These are phyloP conservation scores for Gossypium lobatum DNA, from an alignment of 441 rosid species.

Conservation along the genomic window DNA sequence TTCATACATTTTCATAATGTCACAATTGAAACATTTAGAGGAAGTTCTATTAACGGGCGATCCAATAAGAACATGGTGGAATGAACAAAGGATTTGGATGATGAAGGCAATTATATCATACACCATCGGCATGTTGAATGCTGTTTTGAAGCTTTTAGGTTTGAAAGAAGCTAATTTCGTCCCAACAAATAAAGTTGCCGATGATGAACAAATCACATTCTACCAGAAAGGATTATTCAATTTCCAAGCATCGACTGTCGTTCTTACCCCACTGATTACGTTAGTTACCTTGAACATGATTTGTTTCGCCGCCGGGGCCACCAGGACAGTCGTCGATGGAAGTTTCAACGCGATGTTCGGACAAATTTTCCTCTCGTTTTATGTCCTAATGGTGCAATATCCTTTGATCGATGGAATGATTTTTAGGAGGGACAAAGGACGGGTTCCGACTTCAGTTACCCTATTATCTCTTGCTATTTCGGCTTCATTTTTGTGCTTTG, in stretches of 20 bases:
- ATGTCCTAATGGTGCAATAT: constrained; percentile 21
- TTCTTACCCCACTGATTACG: constrained; percentile 24
- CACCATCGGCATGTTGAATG: constrained; percentile 21
- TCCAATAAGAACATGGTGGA: constrained; percentile 17
- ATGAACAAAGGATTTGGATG: constrained; percentile 24
- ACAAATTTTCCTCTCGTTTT: constrained; percentile 27
- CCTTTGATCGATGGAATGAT: constrained; percentile 37
- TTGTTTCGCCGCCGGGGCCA: constrained; percentile 25
- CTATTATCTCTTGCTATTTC: constrained; percentile 18
- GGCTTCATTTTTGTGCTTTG: constrained; percentile 18
- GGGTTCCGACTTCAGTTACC: constrained; percentile 20
- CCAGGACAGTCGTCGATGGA: constrained; percentile 11
- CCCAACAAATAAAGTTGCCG: constrained; percentile 24
- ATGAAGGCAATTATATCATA: constrained; percentile 24
- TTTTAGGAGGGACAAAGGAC: constrained; percentile 28
- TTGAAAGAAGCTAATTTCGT: constrained; percentile 21
- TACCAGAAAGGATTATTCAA: constrained; percentile 28
- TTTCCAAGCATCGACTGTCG: constrained; percentile 21
- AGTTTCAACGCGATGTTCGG: constrained; percentile 22
- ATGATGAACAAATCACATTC: constrained; percentile 16
- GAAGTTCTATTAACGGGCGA: constrained; percentile 24
- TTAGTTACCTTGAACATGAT: constrained; percentile 21
- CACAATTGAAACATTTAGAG: constrained; percentile 12
- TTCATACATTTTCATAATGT: constrained; percentile 18
- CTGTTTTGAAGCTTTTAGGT: constrained; percentile 22